phyloP scores from a whole-genome alignment of 805 yeast genomes.

The Starmerella bombi region DNA sequence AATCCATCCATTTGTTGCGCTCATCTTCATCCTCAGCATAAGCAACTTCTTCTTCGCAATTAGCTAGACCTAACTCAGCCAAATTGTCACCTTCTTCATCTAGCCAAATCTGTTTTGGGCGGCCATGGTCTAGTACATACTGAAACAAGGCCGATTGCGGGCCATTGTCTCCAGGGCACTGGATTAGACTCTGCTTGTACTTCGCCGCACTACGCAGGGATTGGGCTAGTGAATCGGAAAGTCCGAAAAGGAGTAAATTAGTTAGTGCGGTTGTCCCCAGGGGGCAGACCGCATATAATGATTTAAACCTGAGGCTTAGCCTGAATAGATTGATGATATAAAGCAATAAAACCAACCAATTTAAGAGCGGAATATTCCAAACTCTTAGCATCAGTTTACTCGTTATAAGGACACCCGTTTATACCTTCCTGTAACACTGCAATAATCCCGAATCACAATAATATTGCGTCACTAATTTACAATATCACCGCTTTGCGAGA shows the following conservation, averaged over 20 bases:
- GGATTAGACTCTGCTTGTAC: constrained; percentile 1
- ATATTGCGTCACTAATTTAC: too few relatives aligned
- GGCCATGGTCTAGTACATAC: constrained; percentile 26
- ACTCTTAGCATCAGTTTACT: too few relatives aligned
- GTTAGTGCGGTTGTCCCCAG: constrained; percentile 69
- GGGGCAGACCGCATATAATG: constrained; percentile 45
- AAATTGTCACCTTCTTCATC: constrained; percentile 25
- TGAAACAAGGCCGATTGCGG: constrained; percentile 14
- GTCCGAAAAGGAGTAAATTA: constrained; percentile 68
- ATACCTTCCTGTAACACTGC: too few relatives aligned
- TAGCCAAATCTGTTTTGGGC: constrained; percentile 24
- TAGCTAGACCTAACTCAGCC: constrained; percentile 20
- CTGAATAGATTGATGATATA: constrained; percentile 24
- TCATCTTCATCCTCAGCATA: not conserved
- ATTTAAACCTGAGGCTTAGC: constrained; percentile 25
- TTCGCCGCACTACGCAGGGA: constrained; percentile 36
- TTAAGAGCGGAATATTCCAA: constrained; percentile 27
- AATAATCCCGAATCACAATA: too few relatives aligned
- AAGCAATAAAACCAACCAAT: constrained; percentile 26
- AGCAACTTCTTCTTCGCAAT: not conserved
- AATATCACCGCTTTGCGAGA: too few relatives aligned
- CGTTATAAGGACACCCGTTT: too few relatives aligned
- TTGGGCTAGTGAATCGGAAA: constrained; percentile 88
- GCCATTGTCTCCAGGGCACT: constrained; percentile 3
- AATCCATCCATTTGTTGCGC: constrained; percentile 24